Base-by-base conservation (phyloP, 139 green algal genomes). In the Tetradesmus obliquus region DNA sequence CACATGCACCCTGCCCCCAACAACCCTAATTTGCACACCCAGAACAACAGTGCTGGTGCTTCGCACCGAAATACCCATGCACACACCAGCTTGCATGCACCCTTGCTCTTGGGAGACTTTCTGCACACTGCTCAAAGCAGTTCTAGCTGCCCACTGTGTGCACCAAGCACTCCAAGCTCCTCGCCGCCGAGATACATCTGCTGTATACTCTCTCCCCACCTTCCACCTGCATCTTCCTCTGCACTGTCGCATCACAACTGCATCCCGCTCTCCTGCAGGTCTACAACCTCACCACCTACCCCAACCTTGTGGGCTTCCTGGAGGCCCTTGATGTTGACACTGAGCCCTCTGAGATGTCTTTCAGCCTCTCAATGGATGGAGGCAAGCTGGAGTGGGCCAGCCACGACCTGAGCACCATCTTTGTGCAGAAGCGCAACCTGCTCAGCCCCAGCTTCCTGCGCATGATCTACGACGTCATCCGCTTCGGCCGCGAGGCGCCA, bases 201-300 rank as follows among this genome's bases (percentile, higher is more conserved):
- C 57, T 9, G 57, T 66, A 9, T 9, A 66, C 7, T 66, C 57
- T 9, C 6, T 13, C 57, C 57, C 8, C 57, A 66, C 57, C 57
- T 66, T 9, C 8, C 57, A 9, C 57, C 57, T 66, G 57, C 57
- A 66, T 45, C 32, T 45, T 45, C 0, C 0, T 45, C 32, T 66
- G 60, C 60, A 71, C 60, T 45, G 8, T 71, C 19, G 60, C 60
- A 71, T 13, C 15, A 2, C 66, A 4, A 76, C 15, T 76, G 66
- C 66, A 76, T 24, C 24, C 71, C 6, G 7, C 32, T 9, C 24
- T 2, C 24, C 32, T 5, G 0, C 94, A 98, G 96, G 97, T 99
- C 1, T 99, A 96, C 94, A 99, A 99, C 91, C 91, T 99, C 51
- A 99, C 97, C 17, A 99, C 97, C 6, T 99, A 99, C 88, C 98